Percentiles rank a stretch among this genome's conserved stretches.
phyloP scores from a whole-genome alignment of 305 asterid species.

The Fraxinus xanthoxyloides region DNA sequence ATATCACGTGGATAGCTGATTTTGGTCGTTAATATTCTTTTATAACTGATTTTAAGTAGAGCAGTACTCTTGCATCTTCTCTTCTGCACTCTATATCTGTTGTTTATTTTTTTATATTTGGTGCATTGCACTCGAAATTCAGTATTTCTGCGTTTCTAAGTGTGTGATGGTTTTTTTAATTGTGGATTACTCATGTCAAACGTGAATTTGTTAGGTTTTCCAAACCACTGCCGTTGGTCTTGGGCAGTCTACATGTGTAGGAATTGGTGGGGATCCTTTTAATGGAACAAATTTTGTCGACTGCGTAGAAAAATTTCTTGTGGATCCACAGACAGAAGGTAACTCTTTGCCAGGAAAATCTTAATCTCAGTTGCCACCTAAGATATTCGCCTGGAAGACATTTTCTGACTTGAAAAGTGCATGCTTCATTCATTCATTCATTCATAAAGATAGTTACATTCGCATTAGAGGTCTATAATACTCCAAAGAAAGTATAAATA shows the following conservation, averaged over 20 bases:
- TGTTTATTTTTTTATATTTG: neutral
- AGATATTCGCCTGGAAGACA: no score
- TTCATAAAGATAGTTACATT: neutral
- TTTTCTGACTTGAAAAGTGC: neutral
- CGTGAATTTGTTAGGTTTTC: constrained; percentile 58
- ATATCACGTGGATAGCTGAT: neutral
- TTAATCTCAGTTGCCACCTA: no score
- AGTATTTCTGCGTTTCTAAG: neutral
- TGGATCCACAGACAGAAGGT: constrained; percentile 98
- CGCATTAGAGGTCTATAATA: neutral
- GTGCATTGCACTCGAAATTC: neutral
- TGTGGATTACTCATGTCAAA: constrained; percentile 1
- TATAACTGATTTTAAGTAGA: neutral
- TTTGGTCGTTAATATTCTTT: constrained; percentile 12
- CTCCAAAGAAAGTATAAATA: neutral
- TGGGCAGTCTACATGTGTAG: constrained; percentile 95
- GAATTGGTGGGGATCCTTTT: constrained; percentile 99
- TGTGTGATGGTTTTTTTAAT: constrained; percentile 42
- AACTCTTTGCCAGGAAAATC: constrained; percentile 18
- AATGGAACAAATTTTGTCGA: constrained; percentile 96
- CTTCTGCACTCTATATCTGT: neutral
- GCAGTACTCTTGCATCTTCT: neutral
- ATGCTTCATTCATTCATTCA: neutral
- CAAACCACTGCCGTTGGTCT: constrained; percentile 99
- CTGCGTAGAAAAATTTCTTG: constrained; percentile 80